Evolutionary conservation across 2,329 filamentous ascomycete genomes (phyloP).

Genomic region (Curvularia spicifera): DNA sequence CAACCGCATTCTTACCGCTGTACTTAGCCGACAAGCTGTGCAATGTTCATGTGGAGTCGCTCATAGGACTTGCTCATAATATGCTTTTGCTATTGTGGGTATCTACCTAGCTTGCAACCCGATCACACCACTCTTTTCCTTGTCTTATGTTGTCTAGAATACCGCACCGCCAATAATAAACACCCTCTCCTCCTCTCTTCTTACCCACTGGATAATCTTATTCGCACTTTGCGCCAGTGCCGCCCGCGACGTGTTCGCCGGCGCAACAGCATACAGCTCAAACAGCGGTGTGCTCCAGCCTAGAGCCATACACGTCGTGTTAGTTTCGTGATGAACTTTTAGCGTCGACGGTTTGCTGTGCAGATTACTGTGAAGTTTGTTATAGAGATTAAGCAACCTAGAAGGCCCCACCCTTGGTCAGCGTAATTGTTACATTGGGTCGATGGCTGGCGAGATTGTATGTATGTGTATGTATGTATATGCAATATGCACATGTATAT

Average conservation of each 20-base stretch:
- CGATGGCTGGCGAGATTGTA: constrained; percentile 6
- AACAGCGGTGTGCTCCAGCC: constrained; percentile 92
- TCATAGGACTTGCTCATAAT: too few species aligned
- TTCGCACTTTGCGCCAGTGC: constrained; percentile 85
- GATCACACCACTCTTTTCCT: neutral
- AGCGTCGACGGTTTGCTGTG: constrained; percentile 84
- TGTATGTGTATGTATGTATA: neutral
- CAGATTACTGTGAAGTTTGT: constrained; percentile 81
- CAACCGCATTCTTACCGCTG: too few species aligned
- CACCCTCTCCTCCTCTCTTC: constrained; percentile 87
- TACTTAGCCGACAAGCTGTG: too few species aligned
- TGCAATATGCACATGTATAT: too few species aligned
- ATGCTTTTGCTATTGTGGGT: neutral
- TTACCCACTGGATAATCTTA: constrained; percentile 88
- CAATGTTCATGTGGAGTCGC: too few species aligned
- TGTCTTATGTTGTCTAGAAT: constrained; percentile 44
- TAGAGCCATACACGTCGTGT: constrained; percentile 74
- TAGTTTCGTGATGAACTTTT: constrained; percentile 82
- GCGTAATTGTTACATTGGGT: constrained; percentile 1
- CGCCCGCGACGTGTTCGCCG: constrained; percentile 66
- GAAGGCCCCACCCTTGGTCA: neutral
- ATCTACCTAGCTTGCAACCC: neutral
- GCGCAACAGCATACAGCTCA: constrained; percentile 94
- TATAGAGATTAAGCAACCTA: constrained; percentile 74
- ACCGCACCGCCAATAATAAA: constrained; percentile 99